A percentile compares a stretch with the other conserved stretches of the same genome.
phyloP scores from a whole-genome alignment of 2,329 filamentous ascomycete species.

The Microcyclospora tardicrescens region DNA sequence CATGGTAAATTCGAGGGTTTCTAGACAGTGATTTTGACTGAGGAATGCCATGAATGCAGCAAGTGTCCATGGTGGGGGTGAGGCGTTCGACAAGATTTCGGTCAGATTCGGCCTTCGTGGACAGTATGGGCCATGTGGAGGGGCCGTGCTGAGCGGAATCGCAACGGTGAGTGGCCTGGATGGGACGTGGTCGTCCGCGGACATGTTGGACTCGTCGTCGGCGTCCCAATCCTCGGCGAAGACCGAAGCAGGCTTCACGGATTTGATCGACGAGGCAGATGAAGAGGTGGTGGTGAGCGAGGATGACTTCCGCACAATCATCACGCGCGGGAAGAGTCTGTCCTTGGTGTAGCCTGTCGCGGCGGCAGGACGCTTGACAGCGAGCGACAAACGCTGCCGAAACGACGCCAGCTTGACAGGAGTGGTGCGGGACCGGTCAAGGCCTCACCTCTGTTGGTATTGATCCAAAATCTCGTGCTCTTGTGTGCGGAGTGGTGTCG shows the following conservation, averaged over 20 bases:
- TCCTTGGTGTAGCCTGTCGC: slow-evolving; percentile 14
- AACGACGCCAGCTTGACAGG: slow-evolving; percentile 21
- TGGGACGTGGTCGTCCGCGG: slow-evolving; percentile 28
- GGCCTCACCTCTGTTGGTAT: too few relatives aligned
- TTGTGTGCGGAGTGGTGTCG: too few relatives aligned
- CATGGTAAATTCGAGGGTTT: slow-evolving; percentile 93
- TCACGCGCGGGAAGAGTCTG: slow-evolving; percentile 16
- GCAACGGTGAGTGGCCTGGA: slow-evolving; percentile 35
- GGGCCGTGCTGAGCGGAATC: slow-evolving; percentile 28
- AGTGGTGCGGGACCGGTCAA: slow-evolving; percentile 4
- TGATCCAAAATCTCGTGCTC: too few relatives aligned
- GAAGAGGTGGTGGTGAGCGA: slow-evolving; percentile 13
- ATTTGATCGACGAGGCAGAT: slow-evolving; percentile 15
- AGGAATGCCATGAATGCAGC: slow-evolving; percentile 92
- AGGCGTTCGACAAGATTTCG: slow-evolving; percentile 77
- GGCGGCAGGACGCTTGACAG: slow-evolving; percentile 4
- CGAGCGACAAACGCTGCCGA: slow-evolving; percentile 12
- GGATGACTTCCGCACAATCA: slow-evolving; percentile 18
- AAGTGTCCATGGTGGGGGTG: slow-evolving; percentile 78
- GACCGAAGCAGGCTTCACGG: slow-evolving; percentile 12
- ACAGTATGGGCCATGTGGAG: slow-evolving; percentile 38
- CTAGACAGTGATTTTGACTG: slow-evolving; percentile 91
- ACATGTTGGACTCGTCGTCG: slow-evolving; percentile 39
- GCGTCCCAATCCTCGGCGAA: slow-evolving; percentile 25
- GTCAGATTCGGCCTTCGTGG: slow-evolving; percentile 58